Percentiles rank a stretch among this genome's conserved stretches.
These are phyloP conservation scores for Hypoxylon sp. DNA, from an alignment of 2,329 filamentous ascomycete species.

Conservation along the genomic window DNA sequence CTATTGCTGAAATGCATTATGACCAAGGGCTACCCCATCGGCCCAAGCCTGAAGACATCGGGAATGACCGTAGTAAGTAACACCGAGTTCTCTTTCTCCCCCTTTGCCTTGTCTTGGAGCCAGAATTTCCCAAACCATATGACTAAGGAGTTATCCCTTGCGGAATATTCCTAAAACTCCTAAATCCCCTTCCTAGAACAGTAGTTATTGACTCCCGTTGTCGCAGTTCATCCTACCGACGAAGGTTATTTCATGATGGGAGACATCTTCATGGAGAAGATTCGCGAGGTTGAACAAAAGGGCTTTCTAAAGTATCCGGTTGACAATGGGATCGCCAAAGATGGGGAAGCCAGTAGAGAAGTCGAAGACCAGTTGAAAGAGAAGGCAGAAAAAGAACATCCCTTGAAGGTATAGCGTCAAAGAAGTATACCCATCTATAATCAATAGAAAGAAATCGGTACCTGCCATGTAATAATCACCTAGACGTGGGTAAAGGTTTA, in stretches of 20 bases:
- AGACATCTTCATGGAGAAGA: conserved; percentile 46
- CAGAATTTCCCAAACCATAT: no score
- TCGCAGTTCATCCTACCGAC: conserved; percentile 49
- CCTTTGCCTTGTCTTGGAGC: no score
- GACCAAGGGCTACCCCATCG: conserved; percentile 44
- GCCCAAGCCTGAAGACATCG: conserved; percentile 46
- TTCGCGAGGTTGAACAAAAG: conserved; percentile 44
- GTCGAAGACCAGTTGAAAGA: conserved; percentile 43
- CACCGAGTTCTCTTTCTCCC: no score
- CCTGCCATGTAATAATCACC: background rate
- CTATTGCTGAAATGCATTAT: conserved; percentile 49
- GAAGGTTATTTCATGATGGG: conserved; percentile 51
- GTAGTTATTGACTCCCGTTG: no score
- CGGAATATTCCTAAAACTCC: no score
- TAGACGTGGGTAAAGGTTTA: background rate
- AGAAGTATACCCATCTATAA: background rate
- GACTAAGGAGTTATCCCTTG: no score
- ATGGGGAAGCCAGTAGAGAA: conserved; percentile 44
- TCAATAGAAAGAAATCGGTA: background rate
- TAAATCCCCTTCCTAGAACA: no score
- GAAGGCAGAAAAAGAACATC: conserved; percentile 42
- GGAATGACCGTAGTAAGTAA: conserved; percentile 41
- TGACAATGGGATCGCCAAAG: conserved; percentile 43
- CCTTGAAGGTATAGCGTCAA: conserved; percentile 25
- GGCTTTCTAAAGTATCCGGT: conserved; percentile 44